Evolutionary conservation across 1,284 basidiomycete species (phyloP), one percentile per base, ranked within the genome.

Genomic region (Rhodotorula sp.): DNA sequence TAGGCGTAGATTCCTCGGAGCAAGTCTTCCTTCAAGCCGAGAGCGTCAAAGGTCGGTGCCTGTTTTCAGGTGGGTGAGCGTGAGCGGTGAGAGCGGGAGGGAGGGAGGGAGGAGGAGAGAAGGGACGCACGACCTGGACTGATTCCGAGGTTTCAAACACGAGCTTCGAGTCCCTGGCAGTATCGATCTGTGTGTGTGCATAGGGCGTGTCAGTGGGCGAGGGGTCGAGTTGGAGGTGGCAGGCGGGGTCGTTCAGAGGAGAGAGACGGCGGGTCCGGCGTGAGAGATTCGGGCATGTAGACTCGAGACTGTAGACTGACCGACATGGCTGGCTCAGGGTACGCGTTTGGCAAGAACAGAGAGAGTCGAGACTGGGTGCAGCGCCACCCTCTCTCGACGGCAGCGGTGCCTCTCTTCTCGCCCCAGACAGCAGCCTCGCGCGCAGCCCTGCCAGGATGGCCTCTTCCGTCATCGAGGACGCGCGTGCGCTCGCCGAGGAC

Each of bases 1-100:
- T 99, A 99, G 64, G 95, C 97, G 81, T 99, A 99, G 82, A 99
- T 94, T 77, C 97, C 97, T 72, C 97, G 89, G 63, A 98, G 83
- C 57, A 99, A 87, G 81, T 98, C 94, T 81, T 95, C 93, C 84
- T 98, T 97, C 79, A 99, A 83, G 31, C 77, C 77, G 58, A 79
- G 73, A 21, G 71, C 69, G 60, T 79, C 78, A 63, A 79, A 79
- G 2, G 77, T 78, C n/a, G 78, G 76, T 7, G 78, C 75, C 75
- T 76, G 67, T 26, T n/a, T 26, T 12, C 0, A 26, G 52, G 50
- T 26, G n/a, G 6, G 18, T 55, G 14, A 55, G 52, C 50, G 50
- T 21, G 21, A 10, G 50, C 23, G 21, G 52, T 49, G 16, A 26
- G 49, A 49, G 19, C 26, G n/a, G 15, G 8, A 38, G 23, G 38